Conservation (phyloP, 352 stramenopile genomes). For the Globisporangium radiosum region DNA sequence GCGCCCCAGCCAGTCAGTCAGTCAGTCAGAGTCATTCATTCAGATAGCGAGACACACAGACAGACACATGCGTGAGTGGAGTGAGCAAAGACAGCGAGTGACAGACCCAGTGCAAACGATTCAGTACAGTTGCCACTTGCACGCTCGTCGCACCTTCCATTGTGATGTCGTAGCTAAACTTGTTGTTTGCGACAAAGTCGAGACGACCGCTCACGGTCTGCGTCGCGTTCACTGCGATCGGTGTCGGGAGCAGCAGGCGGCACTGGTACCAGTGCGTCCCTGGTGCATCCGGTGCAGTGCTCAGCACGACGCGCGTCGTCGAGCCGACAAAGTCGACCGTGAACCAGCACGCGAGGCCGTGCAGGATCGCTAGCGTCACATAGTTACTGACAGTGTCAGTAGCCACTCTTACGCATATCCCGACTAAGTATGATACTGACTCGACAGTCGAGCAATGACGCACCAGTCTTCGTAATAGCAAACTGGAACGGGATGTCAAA, state of each 20-base stretch:
- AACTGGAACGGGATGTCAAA: constrained; percentile 92
- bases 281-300: constrained; percentile 64
- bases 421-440: background rate
- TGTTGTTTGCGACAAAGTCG: constrained; percentile 92
- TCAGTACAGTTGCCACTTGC: background rate
- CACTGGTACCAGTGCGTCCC: constrained; percentile 93
- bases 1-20: too few relatives aligned
- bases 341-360: constrained; percentile 99
- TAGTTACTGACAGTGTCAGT: background rate
- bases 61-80: background rate
- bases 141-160: constrained; percentile 48
- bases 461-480: constrained; percentile 76
- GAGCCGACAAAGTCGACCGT: constrained; percentile 95
- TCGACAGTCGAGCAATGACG: background rate
- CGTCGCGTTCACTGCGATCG: constrained; percentile 88
- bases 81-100: too few relatives aligned
- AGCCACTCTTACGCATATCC: background rate
- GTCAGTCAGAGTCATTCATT: too few relatives aligned
- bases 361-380: constrained; percentile 69
- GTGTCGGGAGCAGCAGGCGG: constrained; percentile 83
- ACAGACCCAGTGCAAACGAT: too few relatives aligned
- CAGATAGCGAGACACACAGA: background rate
- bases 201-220: constrained; percentile 88
- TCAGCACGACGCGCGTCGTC: constrained; percentile 74
- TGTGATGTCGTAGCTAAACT: constrained; percentile 94